These are phyloP conservation scores for Daldinia loculata DNA, from an alignment of 495 filamentous ascomycete species.

Conservation along the genomic window DNA sequence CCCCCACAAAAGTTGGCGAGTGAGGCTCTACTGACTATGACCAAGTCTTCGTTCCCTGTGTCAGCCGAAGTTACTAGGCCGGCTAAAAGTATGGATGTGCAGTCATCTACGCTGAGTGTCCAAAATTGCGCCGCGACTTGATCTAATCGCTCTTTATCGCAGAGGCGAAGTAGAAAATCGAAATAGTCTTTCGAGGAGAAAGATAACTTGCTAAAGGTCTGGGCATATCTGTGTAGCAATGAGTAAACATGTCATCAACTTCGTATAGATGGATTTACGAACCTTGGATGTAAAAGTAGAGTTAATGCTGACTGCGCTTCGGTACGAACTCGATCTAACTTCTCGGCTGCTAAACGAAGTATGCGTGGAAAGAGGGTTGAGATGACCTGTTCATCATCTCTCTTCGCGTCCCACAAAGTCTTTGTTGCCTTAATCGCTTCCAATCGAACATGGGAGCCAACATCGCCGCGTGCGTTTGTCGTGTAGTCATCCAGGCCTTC, in stretches of 20 bases:
- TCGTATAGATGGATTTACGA: slow-evolving; percentile 24
- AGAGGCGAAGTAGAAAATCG: slow-evolving; percentile 56
- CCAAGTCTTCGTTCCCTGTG: slow-evolving; percentile 81
- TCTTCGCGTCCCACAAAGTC: slow-evolving; percentile 49
- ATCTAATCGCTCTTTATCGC: slow-evolving; percentile 44
- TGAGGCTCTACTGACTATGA: slow-evolving; percentile 76
- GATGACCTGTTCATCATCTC: slow-evolving; percentile 35
- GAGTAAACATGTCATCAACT: slow-evolving; percentile 14
- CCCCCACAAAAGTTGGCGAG: slow-evolving; percentile 61
- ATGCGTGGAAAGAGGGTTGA: slow-evolving; percentile 56
- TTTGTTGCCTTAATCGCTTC: slow-evolving; percentile 75
- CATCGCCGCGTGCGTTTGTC: slow-evolving; percentile 83
- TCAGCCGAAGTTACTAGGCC: slow-evolving; percentile 86
- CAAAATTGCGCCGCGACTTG: slow-evolving; percentile 21
- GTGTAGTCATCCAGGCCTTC: slow-evolving; percentile 85
- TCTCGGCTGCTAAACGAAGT: slow-evolving; percentile 79
- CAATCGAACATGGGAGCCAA: slow-evolving; percentile 82
- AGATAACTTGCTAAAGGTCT: slow-evolving; percentile 44
- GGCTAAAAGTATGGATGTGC: slow-evolving; percentile 65
- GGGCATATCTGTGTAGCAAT: slow-evolving; percentile 37
- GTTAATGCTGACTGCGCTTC: slow-evolving; percentile 65
- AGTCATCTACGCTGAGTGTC: slow-evolving; percentile 32
- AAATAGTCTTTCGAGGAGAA: slow-evolving; percentile 64
- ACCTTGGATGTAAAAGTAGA: slow-evolving; percentile 48
- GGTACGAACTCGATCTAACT: slow-evolving; percentile 83